These are phyloP conservation scores for Polytrichum formosum DNA, from an alignment of 225 moss, liverwort and hornwort species.

Conservation along the genomic window DNA sequence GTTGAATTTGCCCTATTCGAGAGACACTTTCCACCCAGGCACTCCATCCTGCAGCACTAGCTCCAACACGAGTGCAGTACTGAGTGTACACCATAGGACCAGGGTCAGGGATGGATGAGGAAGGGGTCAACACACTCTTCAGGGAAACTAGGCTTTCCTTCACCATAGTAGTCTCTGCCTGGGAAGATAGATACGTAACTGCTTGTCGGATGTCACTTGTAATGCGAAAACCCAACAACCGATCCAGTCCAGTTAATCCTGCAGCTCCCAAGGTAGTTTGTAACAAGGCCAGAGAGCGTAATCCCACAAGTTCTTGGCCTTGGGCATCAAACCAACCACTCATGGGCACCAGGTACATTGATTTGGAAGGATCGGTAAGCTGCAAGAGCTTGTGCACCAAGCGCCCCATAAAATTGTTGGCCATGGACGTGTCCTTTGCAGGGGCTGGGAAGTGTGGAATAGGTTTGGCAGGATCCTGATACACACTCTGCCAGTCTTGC, in stretches of 20 bases:
- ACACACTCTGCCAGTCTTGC: constrained; percentile 80
- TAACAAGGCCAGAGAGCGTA: constrained; percentile 79
- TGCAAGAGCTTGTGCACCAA: constrained; percentile 78
- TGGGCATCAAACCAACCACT: constrained; percentile 99
- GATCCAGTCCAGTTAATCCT: constrained; percentile 82
- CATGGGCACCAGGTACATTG: constrained; percentile 97
- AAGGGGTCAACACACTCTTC: constrained; percentile 41
- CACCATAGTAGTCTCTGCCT: constrained; percentile 29
- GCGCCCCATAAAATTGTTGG: constrained; percentile 87
- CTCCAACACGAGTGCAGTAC: constrained; percentile 58
- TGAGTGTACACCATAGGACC: constrained; percentile 52
- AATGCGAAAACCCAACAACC: constrained; percentile 72
- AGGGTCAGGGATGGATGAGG: constrained; percentile 61
- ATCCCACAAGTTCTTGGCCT: constrained; percentile 89
- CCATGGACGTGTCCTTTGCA: constrained; percentile 69
- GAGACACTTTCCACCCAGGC: constrained; percentile 70
- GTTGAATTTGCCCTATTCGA: constrained; percentile 82
- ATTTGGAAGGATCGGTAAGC: constrained; percentile 77
- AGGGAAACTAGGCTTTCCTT: constrained; percentile 38
- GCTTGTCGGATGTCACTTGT: constrained; percentile 58
- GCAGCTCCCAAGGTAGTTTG: constrained; percentile 74
- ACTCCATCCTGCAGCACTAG: constrained; percentile 58
- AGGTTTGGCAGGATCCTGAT: constrained; percentile 75
- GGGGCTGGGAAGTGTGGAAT: constrained; percentile 67
- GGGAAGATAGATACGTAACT: constrained; percentile 55